Evolutionary conservation across 192 early-diverging fungal species (phyloP), one percentile per base, ranked within the genome.

Genomic region (Coemansia sp.): DNA sequence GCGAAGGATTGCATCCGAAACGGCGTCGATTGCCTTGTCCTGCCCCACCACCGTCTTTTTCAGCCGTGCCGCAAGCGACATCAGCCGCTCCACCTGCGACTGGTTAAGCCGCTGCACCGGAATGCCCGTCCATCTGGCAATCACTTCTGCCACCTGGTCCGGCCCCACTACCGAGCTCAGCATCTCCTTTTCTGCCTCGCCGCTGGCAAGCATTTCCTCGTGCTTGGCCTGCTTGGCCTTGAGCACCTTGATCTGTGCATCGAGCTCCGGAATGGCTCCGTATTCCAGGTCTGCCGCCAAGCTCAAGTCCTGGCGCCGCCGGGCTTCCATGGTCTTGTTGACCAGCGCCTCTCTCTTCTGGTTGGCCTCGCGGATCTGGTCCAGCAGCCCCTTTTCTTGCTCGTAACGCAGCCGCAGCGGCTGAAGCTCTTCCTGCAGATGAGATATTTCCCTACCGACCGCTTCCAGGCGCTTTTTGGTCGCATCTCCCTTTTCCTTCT

Each of bases 71-170:
- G 78, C 83, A 38, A 99, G 78, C 15, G 85, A 56, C 46, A 99
- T 76, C 34, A 99, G 72, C 28, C 92, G 87, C 18, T 94, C 91
- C 6, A 87, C 81, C 69, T 97, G 89, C 28, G 85, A 84, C 71
- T 92, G 92, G 56, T 83, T 88, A 53, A 99, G 82, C 14, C 86
- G 75, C 64, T 89, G 84, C 23, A 97, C 92, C 0, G 97, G 97
- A 42, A 99, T 99, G 14, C 94, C 94, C 6, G 97, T 99, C 94
- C 93, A 96, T 4, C 92, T 81, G 11, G 92, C 83, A 14, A 99
- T 90, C 31, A 99, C 90, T 59, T 96, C 95, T 48, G 84, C 89
- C 48, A 99, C 91, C 64, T 95, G 90, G 62, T 97, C 93, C 0
- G 93, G 86, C 10, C 86, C 84, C 5, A 99, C 94, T 5, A 88